A percentile compares a stretch with the other conserved stretches of the same genome.
These are phyloP conservation scores for Aspergillus pseudotamarii DNA, from an alignment of 2,329 filamentous ascomycete genomes.

Conservation along the genomic window DNA sequence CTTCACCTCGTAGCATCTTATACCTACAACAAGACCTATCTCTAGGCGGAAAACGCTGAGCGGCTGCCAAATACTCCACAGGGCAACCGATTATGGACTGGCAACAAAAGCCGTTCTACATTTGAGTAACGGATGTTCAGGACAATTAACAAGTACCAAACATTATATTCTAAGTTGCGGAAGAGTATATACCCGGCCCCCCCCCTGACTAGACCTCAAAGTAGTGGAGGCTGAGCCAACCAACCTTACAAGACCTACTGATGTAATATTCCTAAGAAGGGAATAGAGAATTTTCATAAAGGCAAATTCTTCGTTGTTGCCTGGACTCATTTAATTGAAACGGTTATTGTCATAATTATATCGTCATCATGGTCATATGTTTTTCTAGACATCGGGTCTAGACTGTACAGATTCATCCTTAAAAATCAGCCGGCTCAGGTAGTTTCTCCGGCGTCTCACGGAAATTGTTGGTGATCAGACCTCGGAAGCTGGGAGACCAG, in stretches of 20 bases:
- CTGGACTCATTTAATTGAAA: background rate
- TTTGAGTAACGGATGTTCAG: background rate
- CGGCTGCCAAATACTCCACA: background rate
- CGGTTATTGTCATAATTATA: background rate
- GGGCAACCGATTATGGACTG: background rate
- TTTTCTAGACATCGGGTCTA: background rate
- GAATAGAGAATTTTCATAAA: background rate
- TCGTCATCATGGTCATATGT: background rate
- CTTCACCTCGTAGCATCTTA: background rate
- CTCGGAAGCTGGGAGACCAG: constrained; percentile 42
- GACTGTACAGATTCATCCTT: constrained; percentile 3
- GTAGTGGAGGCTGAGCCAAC: background rate
- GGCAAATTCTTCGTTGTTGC: background rate
- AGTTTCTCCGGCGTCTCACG: constrained; percentile 32
- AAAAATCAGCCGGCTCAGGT: constrained; percentile 29
- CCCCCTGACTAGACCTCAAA: background rate
- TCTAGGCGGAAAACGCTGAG: background rate
- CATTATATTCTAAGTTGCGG: background rate
- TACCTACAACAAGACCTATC: background rate
- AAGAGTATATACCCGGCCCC: background rate
- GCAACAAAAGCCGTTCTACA: background rate
- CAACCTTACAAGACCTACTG: background rate
- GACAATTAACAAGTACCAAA: background rate
- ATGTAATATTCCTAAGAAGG: background rate
- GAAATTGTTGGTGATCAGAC: constrained; percentile 28